A percentile compares a stretch with the other conserved stretches of the same genome.
Evolutionary conservation across 495 filamentous ascomycete species (phyloP).

Genomic region (Apiosordaria backusii): DNA sequence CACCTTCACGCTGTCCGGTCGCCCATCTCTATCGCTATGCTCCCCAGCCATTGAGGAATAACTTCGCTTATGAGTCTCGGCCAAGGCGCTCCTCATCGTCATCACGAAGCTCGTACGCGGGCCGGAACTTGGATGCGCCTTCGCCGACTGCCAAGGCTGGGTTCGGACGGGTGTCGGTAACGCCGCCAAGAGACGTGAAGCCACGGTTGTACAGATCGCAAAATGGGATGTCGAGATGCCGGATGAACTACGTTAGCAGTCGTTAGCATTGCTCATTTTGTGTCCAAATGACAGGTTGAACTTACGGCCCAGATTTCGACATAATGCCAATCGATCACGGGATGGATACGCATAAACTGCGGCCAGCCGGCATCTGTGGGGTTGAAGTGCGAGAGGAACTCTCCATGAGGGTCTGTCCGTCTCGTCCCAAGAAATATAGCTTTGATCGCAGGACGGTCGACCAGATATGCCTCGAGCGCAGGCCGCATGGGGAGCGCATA

Average conservation of each 20-base stretch:
- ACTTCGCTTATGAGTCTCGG: conserved; percentile 47
- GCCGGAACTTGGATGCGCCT: conserved; percentile 54
- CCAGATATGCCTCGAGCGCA: conserved; percentile 75
- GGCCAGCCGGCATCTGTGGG: conserved; percentile 89
- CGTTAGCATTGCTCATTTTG: not conserved
- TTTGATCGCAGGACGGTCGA: conserved; percentile 57
- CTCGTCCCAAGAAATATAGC: conserved; percentile 93
- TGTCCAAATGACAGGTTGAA: not conserved
- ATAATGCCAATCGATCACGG: conserved; percentile 97
- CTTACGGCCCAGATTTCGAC: conserved; percentile 85
- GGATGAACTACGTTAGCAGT: conserved; percentile 61
- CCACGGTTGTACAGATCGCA: conserved; percentile 77
- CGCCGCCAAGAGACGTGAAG: conserved; percentile 72
- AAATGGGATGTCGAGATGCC: conserved; percentile 71
- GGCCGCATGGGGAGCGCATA: conserved; percentile 75
- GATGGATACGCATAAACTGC: conserved; percentile 86
- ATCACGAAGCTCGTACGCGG: conserved; percentile 81
- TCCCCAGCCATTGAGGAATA: not conserved
- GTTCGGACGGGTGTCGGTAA: conserved; percentile 87
- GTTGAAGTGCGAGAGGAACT: conserved; percentile 71
- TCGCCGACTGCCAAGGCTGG: conserved; percentile 58
- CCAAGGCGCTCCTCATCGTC: conserved; percentile 85
- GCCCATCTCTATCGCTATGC: not conserved
- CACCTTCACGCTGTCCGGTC: not conserved
- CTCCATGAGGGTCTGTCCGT: conserved; percentile 88